These are phyloP conservation scores for Hanseniaspora taiwanica DNA, from an alignment of 805 yeast species.

Conservation along the genomic window DNA sequence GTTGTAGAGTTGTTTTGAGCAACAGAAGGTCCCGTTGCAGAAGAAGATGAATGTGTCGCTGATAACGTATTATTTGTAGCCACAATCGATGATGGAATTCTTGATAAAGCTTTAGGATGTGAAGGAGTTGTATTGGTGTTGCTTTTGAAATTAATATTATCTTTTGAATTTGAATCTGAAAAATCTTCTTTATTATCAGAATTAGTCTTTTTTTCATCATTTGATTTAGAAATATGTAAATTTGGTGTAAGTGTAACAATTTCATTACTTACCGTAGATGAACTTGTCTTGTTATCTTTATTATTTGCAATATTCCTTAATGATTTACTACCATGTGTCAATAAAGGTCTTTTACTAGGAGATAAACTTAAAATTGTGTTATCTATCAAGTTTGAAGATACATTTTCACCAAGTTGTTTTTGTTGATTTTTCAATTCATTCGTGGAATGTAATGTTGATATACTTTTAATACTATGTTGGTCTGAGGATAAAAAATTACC, in stretches of 20 bases:
- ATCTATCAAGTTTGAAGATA: conserved; percentile 1
- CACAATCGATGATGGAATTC: too few species aligned
- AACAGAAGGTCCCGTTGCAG: neutral
- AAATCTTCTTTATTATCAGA: too few species aligned
- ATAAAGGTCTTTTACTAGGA: neutral
- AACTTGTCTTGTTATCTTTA: neutral
- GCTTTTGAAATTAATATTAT: too few species aligned
- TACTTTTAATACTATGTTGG: conserved; percentile 1
- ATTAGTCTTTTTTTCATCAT: too few species aligned
- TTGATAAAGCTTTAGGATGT: too few species aligned
- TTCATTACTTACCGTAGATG: neutral
- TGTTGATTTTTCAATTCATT: conserved; percentile 5
- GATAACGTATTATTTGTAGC: too few species aligned
- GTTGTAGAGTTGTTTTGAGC: neutral
- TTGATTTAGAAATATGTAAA: neutral
- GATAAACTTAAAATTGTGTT: neutral
- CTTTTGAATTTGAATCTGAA: too few species aligned
- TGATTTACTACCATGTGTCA: conserved; percentile 1
- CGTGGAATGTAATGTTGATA: conserved; percentile 4
- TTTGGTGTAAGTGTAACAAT: neutral
- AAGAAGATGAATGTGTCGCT: too few species aligned
- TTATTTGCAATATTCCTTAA: conserved; percentile 9
- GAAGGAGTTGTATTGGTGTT: too few species aligned
- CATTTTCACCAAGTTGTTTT: neutral
- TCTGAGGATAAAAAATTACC: neutral